Evolutionary conservation across 2,329 filamentous ascomycete genomes (phyloP).

Genomic region (Scortechinia acanthostroma): DNA sequence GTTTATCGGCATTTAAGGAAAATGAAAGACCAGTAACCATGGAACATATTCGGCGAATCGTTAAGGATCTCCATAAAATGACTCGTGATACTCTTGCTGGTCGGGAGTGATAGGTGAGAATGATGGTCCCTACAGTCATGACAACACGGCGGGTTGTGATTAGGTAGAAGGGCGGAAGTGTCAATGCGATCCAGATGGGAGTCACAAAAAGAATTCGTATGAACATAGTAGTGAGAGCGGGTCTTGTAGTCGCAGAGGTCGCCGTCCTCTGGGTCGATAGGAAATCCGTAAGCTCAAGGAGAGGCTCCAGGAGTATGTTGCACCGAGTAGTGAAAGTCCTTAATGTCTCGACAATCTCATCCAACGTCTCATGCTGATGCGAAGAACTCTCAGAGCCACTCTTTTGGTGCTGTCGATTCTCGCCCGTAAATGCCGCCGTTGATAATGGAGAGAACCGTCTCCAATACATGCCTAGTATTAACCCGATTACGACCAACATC

Average conservation of each 20-base stretch:
- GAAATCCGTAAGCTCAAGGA: conserved; percentile 85
- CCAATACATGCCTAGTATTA: conserved; percentile 90
- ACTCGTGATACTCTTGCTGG: conserved; percentile 78
- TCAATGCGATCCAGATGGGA: conserved; percentile 79
- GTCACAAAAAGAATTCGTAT: conserved; percentile 82
- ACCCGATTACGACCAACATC: conserved; percentile 67
- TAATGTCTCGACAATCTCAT: conserved; percentile 92
- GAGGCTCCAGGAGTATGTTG: conserved; percentile 83
- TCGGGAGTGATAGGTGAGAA: conserved; percentile 85
- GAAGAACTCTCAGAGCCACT: conserved; percentile 58
- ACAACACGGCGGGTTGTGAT: conserved; percentile 81
- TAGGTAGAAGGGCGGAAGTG: conserved; percentile 74
- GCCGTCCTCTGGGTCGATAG: conserved; percentile 83
- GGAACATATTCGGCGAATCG: conserved; percentile 61
- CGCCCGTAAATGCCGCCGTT: conserved; percentile 31
- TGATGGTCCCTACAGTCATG: conserved; percentile 75
- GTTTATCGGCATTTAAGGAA: conserved; percentile 33
- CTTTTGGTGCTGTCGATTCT: conserved; percentile 26
- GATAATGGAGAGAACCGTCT: conserved; percentile 84
- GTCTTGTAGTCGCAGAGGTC: conserved; percentile 82
- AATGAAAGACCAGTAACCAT: conserved; percentile 78
- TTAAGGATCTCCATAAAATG: conserved; percentile 81
- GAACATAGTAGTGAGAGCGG: conserved; percentile 82
- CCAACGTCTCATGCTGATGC: conserved; percentile 84
- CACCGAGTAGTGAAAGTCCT: conserved; percentile 85